These are phyloP conservation scores for Globisporangium nagaii DNA, from an alignment of 352 stramenopile species.

Conservation along the genomic window DNA sequence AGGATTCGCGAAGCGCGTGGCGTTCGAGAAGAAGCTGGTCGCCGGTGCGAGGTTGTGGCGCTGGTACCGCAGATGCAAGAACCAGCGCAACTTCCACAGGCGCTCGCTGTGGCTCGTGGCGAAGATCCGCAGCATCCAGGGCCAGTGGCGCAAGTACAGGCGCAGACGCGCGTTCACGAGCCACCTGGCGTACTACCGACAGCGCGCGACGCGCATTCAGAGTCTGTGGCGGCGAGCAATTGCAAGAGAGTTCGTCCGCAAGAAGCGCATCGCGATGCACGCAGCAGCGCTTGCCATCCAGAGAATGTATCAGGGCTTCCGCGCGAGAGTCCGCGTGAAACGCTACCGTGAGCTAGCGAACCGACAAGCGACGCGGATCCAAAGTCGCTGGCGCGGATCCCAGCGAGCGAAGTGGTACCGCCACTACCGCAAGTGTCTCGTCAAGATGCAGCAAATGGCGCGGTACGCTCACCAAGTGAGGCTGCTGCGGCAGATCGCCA, in stretches of 20 bases:
- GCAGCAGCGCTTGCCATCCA: slow-evolving; percentile 31
- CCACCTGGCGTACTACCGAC: slow-evolving; percentile 35
- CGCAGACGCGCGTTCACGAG: slow-evolving; percentile 22
- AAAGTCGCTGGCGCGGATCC: slow-evolving; percentile 35
- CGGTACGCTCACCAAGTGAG: slow-evolving; percentile 31
- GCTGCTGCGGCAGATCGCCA: slow-evolving; percentile 19
- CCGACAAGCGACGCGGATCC: slow-evolving; percentile 23
- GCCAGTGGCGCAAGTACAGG: slow-evolving; percentile 48
- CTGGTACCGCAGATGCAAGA: slow-evolving; percentile 46
- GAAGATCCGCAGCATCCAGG: slow-evolving; percentile 51
- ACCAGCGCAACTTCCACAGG: slow-evolving; percentile 23
- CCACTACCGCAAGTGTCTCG: slow-evolving; percentile 19
- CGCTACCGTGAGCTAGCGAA: slow-evolving; percentile 24
- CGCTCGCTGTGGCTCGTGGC: slow-evolving; percentile 40
- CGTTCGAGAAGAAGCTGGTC: slow-evolving; percentile 17
- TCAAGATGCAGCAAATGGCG: slow-evolving; percentile 32
- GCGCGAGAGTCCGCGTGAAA: slow-evolving; percentile 18
- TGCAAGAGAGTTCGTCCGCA: slow-evolving; percentile 20
- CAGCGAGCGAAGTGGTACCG: slow-evolving; percentile 17
- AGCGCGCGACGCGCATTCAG: slow-evolving; percentile 31
- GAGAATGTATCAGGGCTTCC: slow-evolving; percentile 32
- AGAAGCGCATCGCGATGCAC: slow-evolving; percentile 24
- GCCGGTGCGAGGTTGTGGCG: slow-evolving; percentile 24
- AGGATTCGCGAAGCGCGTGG: slow-evolving; percentile 4
- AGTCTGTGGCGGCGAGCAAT: slow-evolving; percentile 39